These are phyloP conservation scores for Ceriops zippeliana DNA, from an alignment of 345 rosid genomes.

Conservation along the genomic window DNA sequence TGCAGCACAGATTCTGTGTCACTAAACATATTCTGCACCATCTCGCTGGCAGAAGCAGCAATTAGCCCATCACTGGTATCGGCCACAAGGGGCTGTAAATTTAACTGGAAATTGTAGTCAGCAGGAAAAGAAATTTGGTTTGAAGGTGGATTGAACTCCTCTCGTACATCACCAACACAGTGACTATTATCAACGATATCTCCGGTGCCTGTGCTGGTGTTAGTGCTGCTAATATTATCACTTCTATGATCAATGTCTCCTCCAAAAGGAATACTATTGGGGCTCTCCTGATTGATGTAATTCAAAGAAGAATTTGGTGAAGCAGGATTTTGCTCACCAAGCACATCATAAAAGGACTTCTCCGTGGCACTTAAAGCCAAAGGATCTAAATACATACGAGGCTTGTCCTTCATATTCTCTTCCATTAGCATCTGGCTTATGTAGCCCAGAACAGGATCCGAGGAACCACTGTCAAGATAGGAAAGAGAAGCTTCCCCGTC, in stretches of 20 bases:
- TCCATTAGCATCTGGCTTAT: constrained; percentile 32
- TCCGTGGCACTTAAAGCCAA: constrained; percentile 22
- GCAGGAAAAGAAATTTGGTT: constrained; percentile 13
- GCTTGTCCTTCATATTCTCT: constrained; percentile 28
- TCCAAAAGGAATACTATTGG: constrained; percentile 14
- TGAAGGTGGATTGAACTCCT: constrained; percentile 2
- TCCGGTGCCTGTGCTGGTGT: not conserved
- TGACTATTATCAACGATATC: not conserved
- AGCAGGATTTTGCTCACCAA: constrained; percentile 18
- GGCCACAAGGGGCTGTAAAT: constrained; percentile 7
- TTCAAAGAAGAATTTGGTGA: not conserved
- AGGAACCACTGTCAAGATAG: constrained; percentile 23
- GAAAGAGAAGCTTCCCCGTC: constrained; percentile 36
- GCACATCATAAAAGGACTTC: constrained; percentile 24
- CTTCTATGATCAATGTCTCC: constrained; percentile 9
- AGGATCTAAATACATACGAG: constrained; percentile 25
- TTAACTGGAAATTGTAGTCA: constrained; percentile 15
- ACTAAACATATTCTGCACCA: constrained; percentile 53
- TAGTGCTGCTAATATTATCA: not conserved
- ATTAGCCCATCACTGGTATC: constrained; percentile 16
- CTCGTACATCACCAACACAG: not conserved
- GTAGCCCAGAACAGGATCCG: constrained; percentile 26
- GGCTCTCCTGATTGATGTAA: constrained; percentile 20
- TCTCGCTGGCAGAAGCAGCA: constrained; percentile 29
- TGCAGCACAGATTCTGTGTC: constrained; percentile 54